These are phyloP conservation scores for Monosporozyma unispora DNA, from an alignment of 805 yeast species.

Conservation along the genomic window DNA sequence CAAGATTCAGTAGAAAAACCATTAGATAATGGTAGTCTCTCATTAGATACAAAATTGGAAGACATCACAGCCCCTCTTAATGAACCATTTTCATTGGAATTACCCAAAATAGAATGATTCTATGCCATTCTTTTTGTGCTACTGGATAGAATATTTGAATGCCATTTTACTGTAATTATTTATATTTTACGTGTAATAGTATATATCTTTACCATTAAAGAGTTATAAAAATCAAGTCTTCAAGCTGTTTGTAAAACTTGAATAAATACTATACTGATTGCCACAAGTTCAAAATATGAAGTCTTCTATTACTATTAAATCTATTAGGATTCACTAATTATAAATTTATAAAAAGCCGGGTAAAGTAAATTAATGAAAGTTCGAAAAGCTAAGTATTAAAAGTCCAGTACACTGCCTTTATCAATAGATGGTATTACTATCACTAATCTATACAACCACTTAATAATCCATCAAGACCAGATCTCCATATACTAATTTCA, in stretches of 20 bases:
- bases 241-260: too few species aligned
- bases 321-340: too few species aligned
- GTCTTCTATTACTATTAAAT: too few species aligned
- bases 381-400: not conserved
- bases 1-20: not conserved
- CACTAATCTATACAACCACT: not conserved
- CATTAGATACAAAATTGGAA: conserved; percentile 4
- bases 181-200: not conserved
- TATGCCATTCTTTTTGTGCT: too few species aligned
- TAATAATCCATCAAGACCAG: not conserved
- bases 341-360: not conserved
- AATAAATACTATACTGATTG: too few species aligned
- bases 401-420: not conserved
- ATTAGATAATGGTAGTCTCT: not conserved
- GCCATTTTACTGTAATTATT: not conserved
- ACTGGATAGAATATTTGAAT: not conserved
- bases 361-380: not conserved
- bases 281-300: too few species aligned
- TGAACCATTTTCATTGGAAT: conserved; percentile 16
- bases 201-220: not conserved
- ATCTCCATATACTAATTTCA: conserved; percentile 2
- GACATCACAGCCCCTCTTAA: conserved; percentile 4
- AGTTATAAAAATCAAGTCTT: too few species aligned
- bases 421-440: not conserved
- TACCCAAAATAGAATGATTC: conserved; percentile 10